phyloP scores from a whole-genome alignment of 2,329 filamentous ascomycete species.

The Lojkania enalia region DNA sequence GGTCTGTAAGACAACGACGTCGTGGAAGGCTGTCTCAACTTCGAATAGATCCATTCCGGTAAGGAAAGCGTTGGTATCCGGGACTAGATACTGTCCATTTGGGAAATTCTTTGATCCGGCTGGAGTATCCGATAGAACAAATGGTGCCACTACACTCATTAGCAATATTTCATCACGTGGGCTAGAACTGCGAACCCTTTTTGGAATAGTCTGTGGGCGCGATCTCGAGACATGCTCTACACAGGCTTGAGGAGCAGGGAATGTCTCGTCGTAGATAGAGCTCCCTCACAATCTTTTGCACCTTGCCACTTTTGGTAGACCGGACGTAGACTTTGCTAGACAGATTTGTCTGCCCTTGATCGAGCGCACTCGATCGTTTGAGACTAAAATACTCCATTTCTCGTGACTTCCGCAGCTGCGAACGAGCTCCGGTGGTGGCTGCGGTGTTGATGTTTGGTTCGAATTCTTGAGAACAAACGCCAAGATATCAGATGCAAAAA shows the following conservation, averaged over 20 bases:
- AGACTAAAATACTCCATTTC: conserved; percentile 54
- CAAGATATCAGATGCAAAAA: conserved; percentile 29
- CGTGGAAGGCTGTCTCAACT: conserved; percentile 86
- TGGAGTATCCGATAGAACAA: conserved; percentile 86
- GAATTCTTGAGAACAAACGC: conserved; percentile 28
- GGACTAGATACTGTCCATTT: conserved; percentile 89
- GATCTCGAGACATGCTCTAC: conserved; percentile 70
- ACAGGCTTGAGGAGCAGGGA: conserved; percentile 91
- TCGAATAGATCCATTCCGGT: conserved; percentile 98
- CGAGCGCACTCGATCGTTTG: conserved; percentile 59
- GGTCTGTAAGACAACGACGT: conserved; percentile 95
- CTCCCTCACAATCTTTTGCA: conserved; percentile 98
- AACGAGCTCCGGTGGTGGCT: conserved; percentile 11
- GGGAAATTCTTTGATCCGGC: conserved; percentile 81
- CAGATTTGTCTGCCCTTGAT: conserved; percentile 69
- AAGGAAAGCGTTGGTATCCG: conserved; percentile 93
- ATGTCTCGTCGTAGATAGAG: conserved; percentile 96
- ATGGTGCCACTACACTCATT: conserved; percentile 66
- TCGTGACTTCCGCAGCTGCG: not conserved
- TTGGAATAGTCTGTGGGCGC: conserved; percentile 81
- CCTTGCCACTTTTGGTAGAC: conserved; percentile 93
- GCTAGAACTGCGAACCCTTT: conserved; percentile 57
- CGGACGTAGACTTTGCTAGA: conserved; percentile 96
- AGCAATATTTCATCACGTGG: conserved; percentile 21
- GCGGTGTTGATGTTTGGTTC: conserved; percentile 18